Percentiles rank a stretch among this genome's conserved stretches.
phyloP scores from a whole-genome alignment of 257 asterid genomes.

The Eustoma russellianum region DNA sequence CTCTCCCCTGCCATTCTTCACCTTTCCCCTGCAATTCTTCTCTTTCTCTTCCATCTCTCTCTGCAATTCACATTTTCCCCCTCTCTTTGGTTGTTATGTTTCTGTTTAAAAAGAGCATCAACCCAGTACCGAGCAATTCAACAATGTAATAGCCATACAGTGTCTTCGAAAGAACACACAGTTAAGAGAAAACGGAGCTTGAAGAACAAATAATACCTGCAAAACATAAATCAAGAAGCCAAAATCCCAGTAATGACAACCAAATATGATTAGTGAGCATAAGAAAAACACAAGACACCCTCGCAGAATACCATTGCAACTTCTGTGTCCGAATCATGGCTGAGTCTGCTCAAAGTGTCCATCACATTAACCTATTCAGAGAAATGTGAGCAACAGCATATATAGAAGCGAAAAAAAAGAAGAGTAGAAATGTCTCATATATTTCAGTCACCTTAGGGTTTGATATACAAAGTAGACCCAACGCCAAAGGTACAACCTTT shows the following conservation, averaged over 20 bases:
- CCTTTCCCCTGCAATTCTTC: too few species aligned
- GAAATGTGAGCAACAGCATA: constrained; percentile 5
- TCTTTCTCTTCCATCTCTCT: too few species aligned
- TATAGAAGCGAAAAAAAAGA: not conserved
- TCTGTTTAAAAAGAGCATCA: not conserved
- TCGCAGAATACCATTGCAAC: constrained; percentile 71
- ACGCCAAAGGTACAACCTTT: constrained; percentile 86
- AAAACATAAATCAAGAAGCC: constrained; percentile 3
- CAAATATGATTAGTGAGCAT: not conserved
- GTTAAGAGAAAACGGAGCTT: not conserved
- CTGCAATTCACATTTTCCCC: too few species aligned
- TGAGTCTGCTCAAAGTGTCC: constrained; percentile 98
- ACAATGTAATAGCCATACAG: not conserved
- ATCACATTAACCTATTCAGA: constrained; percentile 80
- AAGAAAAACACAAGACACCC: not conserved
- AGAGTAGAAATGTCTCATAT: not conserved
- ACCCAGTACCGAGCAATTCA: not conserved
- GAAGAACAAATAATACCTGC: constrained; percentile 33
- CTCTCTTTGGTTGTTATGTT: too few species aligned
- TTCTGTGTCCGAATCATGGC: constrained; percentile 94
- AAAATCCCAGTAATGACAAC: not conserved
- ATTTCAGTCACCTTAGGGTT: constrained; percentile 63
- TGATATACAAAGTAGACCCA: constrained; percentile 90
- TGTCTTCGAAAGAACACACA: not conserved
- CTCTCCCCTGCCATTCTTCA: too few species aligned